A percentile compares a stretch with the other conserved stretches of the same genome.
These are phyloP conservation scores for Penicillium aurantiogriseum DNA, from an alignment of 2,329 filamentous ascomycete genomes.

Conservation along the genomic window DNA sequence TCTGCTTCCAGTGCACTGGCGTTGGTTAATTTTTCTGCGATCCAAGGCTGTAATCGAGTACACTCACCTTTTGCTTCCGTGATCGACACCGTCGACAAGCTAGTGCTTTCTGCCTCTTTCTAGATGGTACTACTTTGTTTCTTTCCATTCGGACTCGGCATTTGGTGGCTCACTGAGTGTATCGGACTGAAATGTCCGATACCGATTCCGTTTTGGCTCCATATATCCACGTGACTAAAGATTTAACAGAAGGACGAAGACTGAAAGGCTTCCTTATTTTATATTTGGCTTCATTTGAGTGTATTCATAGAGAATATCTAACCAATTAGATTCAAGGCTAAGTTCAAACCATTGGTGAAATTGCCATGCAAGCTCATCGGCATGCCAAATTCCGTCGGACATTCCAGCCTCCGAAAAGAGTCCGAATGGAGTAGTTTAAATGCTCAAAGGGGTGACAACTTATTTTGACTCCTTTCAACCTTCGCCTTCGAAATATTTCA, in stretches of 20 bases:
- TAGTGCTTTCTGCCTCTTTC: slow-evolving; percentile 10
- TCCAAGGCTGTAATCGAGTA: neutral
- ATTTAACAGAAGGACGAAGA: neutral
- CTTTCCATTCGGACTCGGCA: slow-evolving; percentile 5
- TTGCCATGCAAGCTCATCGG: neutral
- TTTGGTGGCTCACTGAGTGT: neutral
- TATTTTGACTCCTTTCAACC: neutral
- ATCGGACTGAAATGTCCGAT: slow-evolving; percentile 3
- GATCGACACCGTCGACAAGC: slow-evolving; percentile 14
- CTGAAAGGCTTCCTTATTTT: neutral
- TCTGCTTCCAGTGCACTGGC: slow-evolving; percentile 10
- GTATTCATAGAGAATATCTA: neutral
- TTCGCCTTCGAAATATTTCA: neutral
- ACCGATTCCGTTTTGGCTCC: neutral
- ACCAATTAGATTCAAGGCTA: neutral
- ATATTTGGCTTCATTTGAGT: neutral
- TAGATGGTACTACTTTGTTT: neutral
- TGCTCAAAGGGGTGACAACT: neutral
- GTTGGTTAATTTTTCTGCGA: neutral
- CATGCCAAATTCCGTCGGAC: slow-evolving; percentile 1
- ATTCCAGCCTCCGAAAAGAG: neutral
- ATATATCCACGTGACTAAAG: neutral
- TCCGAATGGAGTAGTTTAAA: neutral
- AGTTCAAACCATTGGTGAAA: neutral
- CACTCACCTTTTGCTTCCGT: slow-evolving; percentile 13